Conservation (phyloP, 2,329 filamentous ascomycete genomes). For the Apiospora pterosperma region DNA sequence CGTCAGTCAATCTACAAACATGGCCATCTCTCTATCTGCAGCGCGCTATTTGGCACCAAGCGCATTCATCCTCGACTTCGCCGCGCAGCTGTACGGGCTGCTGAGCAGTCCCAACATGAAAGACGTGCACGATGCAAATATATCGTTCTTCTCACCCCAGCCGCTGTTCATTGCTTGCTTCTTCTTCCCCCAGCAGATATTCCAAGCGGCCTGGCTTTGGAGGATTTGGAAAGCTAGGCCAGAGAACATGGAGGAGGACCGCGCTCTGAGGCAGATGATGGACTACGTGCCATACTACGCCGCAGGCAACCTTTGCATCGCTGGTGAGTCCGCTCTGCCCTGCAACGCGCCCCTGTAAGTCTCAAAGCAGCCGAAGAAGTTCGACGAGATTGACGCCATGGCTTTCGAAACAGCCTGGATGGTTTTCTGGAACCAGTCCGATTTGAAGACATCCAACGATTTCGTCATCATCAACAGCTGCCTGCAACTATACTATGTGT, state of each 20-base stretch:
- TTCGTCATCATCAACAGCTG: constrained; percentile 56
- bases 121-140: constrained; percentile 53
- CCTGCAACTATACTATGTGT: constrained; percentile 52
- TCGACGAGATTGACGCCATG: neutral
- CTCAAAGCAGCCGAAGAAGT: too few species aligned
- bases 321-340: constrained; percentile 35
- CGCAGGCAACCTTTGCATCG: constrained; percentile 57
- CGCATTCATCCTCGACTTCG: constrained; percentile 55
- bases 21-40: constrained; percentile 52
- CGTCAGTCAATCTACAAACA: constrained; percentile 20
- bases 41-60: constrained; percentile 51
- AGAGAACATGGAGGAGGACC: constrained; percentile 30
- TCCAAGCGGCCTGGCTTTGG: constrained; percentile 57
- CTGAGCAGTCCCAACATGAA: constrained; percentile 55
- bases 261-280: constrained; percentile 45
- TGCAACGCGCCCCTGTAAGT: neutral
- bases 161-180: constrained; percentile 57
- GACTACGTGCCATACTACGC: constrained; percentile 53
- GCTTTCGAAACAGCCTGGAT: constrained; percentile 44
- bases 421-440: constrained; percentile 57
- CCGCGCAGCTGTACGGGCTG: constrained; percentile 57
- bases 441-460: constrained; percentile 48
- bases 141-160: constrained; percentile 57
- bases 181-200: constrained; percentile 59
- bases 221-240: constrained; percentile 47